phyloP scores from a whole-genome alignment of 176 grass and related monocot genomes.

The Avena eriantha region DNA sequence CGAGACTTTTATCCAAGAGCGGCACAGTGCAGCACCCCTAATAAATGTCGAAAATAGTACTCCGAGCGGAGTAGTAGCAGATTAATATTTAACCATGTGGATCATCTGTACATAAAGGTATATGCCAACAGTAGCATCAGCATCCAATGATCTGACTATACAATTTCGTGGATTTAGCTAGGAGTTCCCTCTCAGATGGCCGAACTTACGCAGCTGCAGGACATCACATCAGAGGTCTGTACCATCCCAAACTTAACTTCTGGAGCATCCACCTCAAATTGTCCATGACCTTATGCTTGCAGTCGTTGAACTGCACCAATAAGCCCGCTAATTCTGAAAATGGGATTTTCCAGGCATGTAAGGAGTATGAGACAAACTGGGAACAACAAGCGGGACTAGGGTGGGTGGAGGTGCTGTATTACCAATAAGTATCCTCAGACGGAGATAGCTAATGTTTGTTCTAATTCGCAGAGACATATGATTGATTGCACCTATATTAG shows the following conservation, averaged over 20 bases:
- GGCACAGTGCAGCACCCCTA: not conserved
- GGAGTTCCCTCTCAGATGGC: not conserved
- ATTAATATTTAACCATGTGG: not conserved
- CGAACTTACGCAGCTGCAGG: not conserved
- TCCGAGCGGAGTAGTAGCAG: not conserved
- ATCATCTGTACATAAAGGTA: not conserved
- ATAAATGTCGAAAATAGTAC: not conserved
- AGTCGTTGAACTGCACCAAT: slow-evolving; percentile 51
- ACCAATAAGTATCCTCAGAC: slow-evolving; percentile 70
- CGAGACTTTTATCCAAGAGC: not conserved
- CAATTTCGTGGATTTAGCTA: not conserved
- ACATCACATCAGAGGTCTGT: slow-evolving; percentile 1
- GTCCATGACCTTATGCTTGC: slow-evolving; percentile 37
- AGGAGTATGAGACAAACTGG: not conserved
- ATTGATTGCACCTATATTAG: slow-evolving; percentile 53
- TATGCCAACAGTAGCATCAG: not conserved
- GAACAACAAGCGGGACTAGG: not conserved
- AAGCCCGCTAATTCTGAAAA: slow-evolving; percentile 55
- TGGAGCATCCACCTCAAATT: slow-evolving; percentile 54
- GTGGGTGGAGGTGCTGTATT: not conserved
- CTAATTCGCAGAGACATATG: slow-evolving; percentile 45
- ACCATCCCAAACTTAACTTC: slow-evolving; percentile 24
- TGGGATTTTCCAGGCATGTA: not conserved
- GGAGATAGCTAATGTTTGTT: slow-evolving; percentile 65
- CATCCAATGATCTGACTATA: not conserved